A percentile compares a stretch with the other conserved stretches of the same genome.
phyloP scores from a whole-genome alignment of 768 basidiomycete genomes.

The Kwoniella shandongensis region DNA sequence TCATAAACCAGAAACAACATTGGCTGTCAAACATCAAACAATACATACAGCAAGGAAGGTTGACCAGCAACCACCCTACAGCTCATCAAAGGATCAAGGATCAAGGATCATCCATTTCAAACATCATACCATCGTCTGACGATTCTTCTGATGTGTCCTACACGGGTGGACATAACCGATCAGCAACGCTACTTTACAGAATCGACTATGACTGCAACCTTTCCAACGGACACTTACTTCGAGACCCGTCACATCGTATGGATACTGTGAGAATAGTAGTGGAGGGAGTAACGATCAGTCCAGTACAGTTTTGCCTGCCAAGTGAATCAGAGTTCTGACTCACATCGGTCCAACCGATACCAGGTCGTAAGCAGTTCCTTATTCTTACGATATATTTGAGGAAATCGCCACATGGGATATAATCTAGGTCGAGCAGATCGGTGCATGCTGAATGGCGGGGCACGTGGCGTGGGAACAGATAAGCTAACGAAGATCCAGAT shows the following conservation, averaged over 20 bases:
- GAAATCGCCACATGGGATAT: slow-evolving; percentile 13
- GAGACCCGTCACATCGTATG: slow-evolving; percentile 26
- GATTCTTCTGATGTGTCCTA: slow-evolving; percentile 5
- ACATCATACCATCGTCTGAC: slow-evolving; percentile 21
- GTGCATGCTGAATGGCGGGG: slow-evolving; percentile 13
- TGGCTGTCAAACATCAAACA: too few species aligned
- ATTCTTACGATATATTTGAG: slow-evolving; percentile 31
- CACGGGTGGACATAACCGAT: too few species aligned
- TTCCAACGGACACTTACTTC: slow-evolving; percentile 25
- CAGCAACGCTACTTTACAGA: too few species aligned
- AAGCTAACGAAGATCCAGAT: background rate
- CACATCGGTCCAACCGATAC: slow-evolving; percentile 27
- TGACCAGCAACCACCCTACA: background rate
- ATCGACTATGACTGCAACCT: too few species aligned
- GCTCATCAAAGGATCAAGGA: background rate
- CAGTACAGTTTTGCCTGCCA: too few species aligned
- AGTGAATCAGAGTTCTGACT: slow-evolving; percentile 2
- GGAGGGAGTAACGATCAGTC: background rate
- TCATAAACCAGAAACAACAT: too few species aligned
- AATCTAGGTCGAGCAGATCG: slow-evolving; percentile 12
- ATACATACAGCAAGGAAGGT: background rate
- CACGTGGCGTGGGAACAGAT: background rate
- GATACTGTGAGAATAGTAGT: too few species aligned
- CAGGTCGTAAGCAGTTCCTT: slow-evolving; percentile 15
- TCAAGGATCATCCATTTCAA: slow-evolving; percentile 7